Evolutionary conservation across 805 yeast species (phyloP), one percentile per base, ranked within the genome.

Genomic region (Candida endomychidarum): DNA sequence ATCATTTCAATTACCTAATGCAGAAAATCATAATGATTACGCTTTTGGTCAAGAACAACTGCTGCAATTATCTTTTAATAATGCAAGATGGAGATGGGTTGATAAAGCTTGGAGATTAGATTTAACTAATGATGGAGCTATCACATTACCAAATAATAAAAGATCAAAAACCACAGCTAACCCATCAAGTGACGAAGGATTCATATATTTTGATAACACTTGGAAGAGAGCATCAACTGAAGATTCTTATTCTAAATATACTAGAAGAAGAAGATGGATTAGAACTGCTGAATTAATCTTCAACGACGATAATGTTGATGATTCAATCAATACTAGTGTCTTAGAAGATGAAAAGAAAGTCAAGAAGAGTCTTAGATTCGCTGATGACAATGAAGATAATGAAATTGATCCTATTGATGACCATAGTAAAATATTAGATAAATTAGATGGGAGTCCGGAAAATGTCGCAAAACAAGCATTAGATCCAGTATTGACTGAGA

Each of bases 251-350:
- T 80, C 93, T 17, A 89, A 88, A 60, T 91, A 89, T 57, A 91
- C 98, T 4, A 78, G 99, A 61, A 77, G 96, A 57, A 78, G 99
- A 67, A 75, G 97, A 57, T 91, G 99, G 99, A 78, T 91, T 11
- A 77, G 99, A 48, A 87, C 95, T 1, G 99, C 99, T 0, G 95
- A 87, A 59, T 70, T 89, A 49, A 81, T 85, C 4, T 64, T 67
- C 39, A 44, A 45, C 10, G 45, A 46, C 21, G 36, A 33, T n/a
- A 38, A 9, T 17, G 10, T 27, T 20, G 16, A 28, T 12, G 46
- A 47, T 15, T 33, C 38, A 3, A 15, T 27, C 7, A 15, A 12
- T 17, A 8, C 31, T 12, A 42, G 33, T 15, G 29, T 30, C 15
- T 37, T n/a, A 3, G 42, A 29, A 6, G 46, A 47, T 8, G 42